phyloP scores from a whole-genome alignment of 2,329 filamentous ascomycete species.

The Emergomyces pasteurianus region DNA sequence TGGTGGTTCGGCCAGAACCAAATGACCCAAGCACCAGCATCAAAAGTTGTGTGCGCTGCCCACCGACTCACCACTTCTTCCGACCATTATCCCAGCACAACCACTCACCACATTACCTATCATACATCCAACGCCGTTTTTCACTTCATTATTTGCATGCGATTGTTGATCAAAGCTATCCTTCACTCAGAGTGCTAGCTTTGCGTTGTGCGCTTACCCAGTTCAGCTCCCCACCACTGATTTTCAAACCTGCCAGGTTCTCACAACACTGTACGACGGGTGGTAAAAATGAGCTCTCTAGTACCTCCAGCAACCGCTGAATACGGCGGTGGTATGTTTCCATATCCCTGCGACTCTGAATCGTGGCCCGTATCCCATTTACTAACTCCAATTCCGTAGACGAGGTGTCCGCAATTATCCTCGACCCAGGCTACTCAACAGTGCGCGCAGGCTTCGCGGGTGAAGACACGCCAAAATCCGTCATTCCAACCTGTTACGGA shows the following conservation, averaged over 20 bases:
- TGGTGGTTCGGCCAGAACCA: background rate
- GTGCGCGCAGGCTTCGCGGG: conserved; percentile 93
- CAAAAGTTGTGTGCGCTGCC: background rate
- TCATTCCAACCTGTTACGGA: conserved; percentile 85
- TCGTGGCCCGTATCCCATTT: background rate
- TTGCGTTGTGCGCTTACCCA: background rate
- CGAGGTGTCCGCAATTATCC: conserved; percentile 92
- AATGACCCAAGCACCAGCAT: background rate
- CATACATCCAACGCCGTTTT: background rate
- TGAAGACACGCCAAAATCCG: conserved; percentile 91
- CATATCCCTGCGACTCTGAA: background rate
- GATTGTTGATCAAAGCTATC: background rate
- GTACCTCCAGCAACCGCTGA: conserved; percentile 35
- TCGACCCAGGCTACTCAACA: conserved; percentile 85
- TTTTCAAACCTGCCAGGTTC: background rate
- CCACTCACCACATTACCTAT: background rate
- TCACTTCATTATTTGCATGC: background rate
- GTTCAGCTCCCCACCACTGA: background rate
- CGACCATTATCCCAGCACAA: background rate
- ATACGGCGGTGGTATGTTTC: conserved; percentile 37
- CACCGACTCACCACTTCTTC: background rate
- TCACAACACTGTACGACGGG: background rate
- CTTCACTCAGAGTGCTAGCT: background rate
- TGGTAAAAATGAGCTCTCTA: conserved; percentile 28
- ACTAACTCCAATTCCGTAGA: conserved; percentile 42